A percentile compares a stretch with the other conserved stretches of the same genome.
phyloP scores from a whole-genome alignment of 257 asterid species.

The Oldenlandia corymbosa region DNA sequence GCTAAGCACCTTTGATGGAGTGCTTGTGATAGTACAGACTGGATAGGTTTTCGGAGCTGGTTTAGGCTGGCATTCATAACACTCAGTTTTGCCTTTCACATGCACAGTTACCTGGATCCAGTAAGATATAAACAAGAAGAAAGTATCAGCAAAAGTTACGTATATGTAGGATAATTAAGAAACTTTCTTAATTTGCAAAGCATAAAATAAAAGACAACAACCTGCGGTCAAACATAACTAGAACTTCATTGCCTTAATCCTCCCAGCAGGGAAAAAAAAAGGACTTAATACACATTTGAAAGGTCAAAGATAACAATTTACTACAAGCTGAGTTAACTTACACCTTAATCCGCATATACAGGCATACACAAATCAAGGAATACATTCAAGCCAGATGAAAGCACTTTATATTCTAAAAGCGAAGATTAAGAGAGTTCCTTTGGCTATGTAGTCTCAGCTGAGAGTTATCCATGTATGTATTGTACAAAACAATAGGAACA shows the following conservation, averaged over 20 bases:
- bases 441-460: not conserved
- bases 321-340: not conserved
- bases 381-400: not conserved
- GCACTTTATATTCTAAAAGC: not conserved
- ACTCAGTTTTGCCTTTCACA: constrained; percentile 84
- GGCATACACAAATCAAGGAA: not conserved
- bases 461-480: not conserved
- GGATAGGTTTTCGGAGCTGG: constrained; percentile 99
- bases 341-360: not conserved
- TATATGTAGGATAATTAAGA: not conserved
- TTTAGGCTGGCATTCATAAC: constrained; percentile 97
- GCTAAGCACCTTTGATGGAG: constrained; percentile 86
- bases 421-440: no score
- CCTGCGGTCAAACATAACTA: constrained; percentile 1
- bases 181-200: not conserved
- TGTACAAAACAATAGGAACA: constrained; percentile 30
- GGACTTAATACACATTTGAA: no score
- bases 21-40: constrained; percentile 93
- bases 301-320: not conserved
- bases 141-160: no score
- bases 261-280: no score
- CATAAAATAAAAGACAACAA: not conserved
- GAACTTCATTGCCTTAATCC: not conserved
- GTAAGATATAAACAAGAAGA: constrained; percentile 6
- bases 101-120: constrained; percentile 87